Evolutionary conservation across 306 rosid species (phyloP).

Genomic region (Sphenostylis stenocarpa): DNA sequence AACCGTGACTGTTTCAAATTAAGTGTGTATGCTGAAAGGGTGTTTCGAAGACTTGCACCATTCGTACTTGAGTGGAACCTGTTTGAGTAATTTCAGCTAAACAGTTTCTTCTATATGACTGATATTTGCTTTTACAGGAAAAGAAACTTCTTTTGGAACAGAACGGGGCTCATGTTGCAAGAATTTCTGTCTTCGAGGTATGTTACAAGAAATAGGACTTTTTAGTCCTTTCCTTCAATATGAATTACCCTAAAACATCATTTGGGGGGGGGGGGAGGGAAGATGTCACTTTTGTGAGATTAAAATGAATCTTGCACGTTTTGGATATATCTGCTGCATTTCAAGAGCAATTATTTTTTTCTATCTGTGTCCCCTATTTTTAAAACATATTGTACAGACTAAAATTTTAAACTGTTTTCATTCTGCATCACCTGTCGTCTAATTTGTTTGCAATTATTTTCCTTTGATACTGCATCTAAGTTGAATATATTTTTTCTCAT

Average conservation of each 20-base stretch:
- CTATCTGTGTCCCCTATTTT: neutral
- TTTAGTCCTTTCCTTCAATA: slow-evolving; percentile 17
- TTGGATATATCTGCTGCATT: neutral
- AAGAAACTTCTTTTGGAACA: slow-evolving; percentile 87
- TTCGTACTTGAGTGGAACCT: neutral
- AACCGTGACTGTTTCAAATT: neutral
- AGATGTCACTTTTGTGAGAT: slow-evolving; percentile 1
- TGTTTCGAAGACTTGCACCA: neutral
- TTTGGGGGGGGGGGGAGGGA: neutral
- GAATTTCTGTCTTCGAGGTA: slow-evolving; percentile 91
- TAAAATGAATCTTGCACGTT: neutral
- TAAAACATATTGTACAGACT: neutral
- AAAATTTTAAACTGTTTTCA: neutral
- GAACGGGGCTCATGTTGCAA: slow-evolving; percentile 76
- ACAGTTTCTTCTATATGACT: slow-evolving; percentile 1
- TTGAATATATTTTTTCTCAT: slow-evolving; percentile 31
- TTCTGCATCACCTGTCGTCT: neutral
- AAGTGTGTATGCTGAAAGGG: neutral
- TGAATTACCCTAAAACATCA: slow-evolving; percentile 14
- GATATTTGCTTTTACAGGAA: slow-evolving; percentile 52
- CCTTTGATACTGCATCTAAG: slow-evolving; percentile 22
- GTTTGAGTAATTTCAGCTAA: neutral
- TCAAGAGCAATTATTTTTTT: neutral
- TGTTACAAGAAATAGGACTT: slow-evolving; percentile 29
- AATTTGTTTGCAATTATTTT: neutral